These are phyloP conservation scores for Candida chilensis DNA, from an alignment of 805 yeast species.

Conservation along the genomic window DNA sequence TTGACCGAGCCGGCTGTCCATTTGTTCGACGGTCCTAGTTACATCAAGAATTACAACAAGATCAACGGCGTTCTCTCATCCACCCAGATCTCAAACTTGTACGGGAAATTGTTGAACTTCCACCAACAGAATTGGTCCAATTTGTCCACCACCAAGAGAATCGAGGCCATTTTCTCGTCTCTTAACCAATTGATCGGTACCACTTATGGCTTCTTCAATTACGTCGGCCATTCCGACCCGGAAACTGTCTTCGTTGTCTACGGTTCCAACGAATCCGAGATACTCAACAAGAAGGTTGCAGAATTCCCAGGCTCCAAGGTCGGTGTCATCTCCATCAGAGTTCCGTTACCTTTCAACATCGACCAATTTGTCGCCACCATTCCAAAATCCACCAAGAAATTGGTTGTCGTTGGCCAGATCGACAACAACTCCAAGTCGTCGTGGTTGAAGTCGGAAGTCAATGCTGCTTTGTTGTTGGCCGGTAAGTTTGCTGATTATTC, in stretches of 20 bases:
- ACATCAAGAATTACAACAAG: conserved; percentile 40
- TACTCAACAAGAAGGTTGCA: conserved; percentile 36
- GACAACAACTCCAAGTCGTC: conserved; percentile 25
- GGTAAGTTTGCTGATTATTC: conserved; percentile 24
- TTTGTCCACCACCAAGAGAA: conserved; percentile 21
- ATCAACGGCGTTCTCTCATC: conserved; percentile 33
- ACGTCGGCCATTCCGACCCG: conserved; percentile 53
- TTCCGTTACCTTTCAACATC: conserved; percentile 73
- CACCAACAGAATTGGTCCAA: conserved; percentile 10
- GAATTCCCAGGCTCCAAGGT: conserved; percentile 25
- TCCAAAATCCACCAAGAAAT: conserved; percentile 46
- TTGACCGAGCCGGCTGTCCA: conserved; percentile 49
- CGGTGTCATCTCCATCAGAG: conserved; percentile 65
- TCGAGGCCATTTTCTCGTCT: conserved; percentile 34
- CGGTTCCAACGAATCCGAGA: conserved; percentile 60
- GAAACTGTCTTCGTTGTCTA: conserved; percentile 74
- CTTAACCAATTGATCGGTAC: conserved; percentile 50
- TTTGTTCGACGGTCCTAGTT: conserved; percentile 74
- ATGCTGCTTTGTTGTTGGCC: conserved; percentile 57
- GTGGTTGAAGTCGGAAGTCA: conserved; percentile 58
- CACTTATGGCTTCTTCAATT: conserved; percentile 54
- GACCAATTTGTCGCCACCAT: conserved; percentile 48
- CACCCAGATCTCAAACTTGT: conserved; percentile 27
- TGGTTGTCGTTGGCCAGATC: conserved; percentile 62
- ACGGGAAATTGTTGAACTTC: conserved; percentile 22